These are phyloP conservation scores for Xylariales sp. DNA, from an alignment of 2,329 filamentous ascomycete genomes.

Conservation along the genomic window DNA sequence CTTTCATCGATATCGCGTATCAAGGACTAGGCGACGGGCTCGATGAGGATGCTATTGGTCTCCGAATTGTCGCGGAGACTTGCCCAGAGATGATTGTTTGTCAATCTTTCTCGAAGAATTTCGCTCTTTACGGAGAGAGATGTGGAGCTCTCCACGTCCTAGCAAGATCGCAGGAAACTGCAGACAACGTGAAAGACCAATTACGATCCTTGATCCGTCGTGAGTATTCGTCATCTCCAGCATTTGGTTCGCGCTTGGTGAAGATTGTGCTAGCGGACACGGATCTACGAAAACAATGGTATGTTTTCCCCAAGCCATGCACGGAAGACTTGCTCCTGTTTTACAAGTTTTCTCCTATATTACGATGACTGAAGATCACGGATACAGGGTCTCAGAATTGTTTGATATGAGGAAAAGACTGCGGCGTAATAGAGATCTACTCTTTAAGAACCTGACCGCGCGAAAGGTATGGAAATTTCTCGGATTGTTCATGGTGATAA, in stretches of 20 bases:
- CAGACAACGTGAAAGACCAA: conserved; percentile 21
- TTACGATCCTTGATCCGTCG: conserved; percentile 23
- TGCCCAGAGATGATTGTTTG: conserved; percentile 27
- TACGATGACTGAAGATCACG: too few species aligned
- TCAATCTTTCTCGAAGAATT: conserved; percentile 36
- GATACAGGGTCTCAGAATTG: too few species aligned
- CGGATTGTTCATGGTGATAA: neutral
- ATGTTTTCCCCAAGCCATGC: too few species aligned
- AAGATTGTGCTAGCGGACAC: conserved; percentile 16
- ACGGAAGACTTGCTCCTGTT: too few species aligned
- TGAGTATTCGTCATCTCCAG: conserved; percentile 25
- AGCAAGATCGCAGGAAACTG: conserved; percentile 11
- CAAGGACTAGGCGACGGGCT: conserved; percentile 30
- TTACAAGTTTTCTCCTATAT: too few species aligned
- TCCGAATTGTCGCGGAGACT: conserved; percentile 20
- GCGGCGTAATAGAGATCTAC: too few species aligned
- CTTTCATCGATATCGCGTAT: conserved; percentile 33
- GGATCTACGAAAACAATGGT: conserved; percentile 12
- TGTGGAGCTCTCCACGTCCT: conserved; percentile 27
- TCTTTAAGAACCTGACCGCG: too few species aligned
- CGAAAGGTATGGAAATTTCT: too few species aligned
- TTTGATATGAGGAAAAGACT: too few species aligned
- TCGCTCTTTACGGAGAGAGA: conserved; percentile 32
- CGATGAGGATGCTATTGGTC: conserved; percentile 27
- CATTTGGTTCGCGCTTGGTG: conserved; percentile 22